Conservation (phyloP, 208 protist genomes). For the Kentomonas sorsogonicus region DNA sequence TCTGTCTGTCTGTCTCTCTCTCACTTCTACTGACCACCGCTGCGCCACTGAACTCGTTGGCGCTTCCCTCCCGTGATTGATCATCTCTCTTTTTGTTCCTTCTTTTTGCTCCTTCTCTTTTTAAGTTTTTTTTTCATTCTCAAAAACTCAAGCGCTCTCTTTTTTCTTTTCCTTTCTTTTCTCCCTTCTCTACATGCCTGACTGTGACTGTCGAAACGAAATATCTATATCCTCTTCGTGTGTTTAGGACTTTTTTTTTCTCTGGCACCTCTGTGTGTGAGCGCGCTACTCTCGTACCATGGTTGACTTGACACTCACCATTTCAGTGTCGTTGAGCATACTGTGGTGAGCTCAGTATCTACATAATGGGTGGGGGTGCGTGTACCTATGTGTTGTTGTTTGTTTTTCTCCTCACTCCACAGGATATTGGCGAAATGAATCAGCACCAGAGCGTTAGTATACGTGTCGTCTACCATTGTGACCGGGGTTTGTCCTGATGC, state of each 20-base stretch:
- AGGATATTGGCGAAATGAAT: background rate
- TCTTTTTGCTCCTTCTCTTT: background rate
- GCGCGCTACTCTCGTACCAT: background rate
- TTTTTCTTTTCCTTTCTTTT: conserved; percentile 1
- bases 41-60: no score
- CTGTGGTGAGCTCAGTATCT: background rate
- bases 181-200: background rate
- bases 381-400: background rate
- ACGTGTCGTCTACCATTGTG: background rate
- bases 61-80: background rate
- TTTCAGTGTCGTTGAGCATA: background rate
- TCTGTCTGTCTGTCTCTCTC: no score
- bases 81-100: background rate
- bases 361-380: background rate
- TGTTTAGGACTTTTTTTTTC: conserved; percentile 1
- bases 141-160: background rate
- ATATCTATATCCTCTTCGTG: background rate
- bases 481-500: background rate
- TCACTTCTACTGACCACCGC: no score
- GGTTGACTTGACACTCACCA: background rate
- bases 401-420: conserved; percentile 1
- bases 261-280: conserved; percentile 3
- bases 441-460: background rate
- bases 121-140: background rate
- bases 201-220: background rate